A percentile compares a stretch with the other conserved stretches of the same genome.
Evolutionary conservation across 345 rosid genomes (phyloP).

Genomic region (Aurinia saxatilis): DNA sequence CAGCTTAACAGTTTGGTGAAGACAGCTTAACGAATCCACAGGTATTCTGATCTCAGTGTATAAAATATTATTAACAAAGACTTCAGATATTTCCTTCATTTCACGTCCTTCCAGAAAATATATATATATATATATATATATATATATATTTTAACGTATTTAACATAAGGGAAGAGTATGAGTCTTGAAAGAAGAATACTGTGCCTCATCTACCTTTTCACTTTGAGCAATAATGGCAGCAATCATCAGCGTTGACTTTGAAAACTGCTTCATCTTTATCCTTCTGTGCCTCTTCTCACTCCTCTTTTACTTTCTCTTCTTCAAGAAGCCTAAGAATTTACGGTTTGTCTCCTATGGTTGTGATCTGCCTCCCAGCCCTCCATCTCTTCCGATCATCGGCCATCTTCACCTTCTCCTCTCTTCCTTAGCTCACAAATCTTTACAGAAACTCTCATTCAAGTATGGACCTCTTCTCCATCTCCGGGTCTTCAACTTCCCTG

Average conservation of each 20-base stretch:
- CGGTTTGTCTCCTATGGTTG: background rate
- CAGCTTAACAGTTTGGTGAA: too few species aligned
- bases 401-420: slow-evolving; percentile 9
- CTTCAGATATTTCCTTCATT: too few species aligned
- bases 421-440: background rate
- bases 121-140: too few species aligned
- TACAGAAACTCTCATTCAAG: background rate
- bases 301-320: background rate
- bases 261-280: background rate
- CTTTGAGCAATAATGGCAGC: background rate
- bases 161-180: too few species aligned
- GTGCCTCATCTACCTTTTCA: background rate
- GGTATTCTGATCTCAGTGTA: too few species aligned
- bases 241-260: background rate
- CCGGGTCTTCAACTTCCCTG: background rate
- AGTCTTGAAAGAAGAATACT: background rate
- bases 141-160: too few species aligned
- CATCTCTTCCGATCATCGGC: background rate
- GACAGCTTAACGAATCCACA: too few species aligned
- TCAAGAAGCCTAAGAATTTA: background rate
- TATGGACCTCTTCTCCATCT: slow-evolving; percentile 10
- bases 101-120: too few species aligned
- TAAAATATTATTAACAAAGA: too few species aligned
- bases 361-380: slow-evolving; percentile 8
- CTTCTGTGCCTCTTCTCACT: background rate